Base-by-base conservation (phyloP, 768 basidiomycete genomes). In the Leucosporidium scottii region DNA sequence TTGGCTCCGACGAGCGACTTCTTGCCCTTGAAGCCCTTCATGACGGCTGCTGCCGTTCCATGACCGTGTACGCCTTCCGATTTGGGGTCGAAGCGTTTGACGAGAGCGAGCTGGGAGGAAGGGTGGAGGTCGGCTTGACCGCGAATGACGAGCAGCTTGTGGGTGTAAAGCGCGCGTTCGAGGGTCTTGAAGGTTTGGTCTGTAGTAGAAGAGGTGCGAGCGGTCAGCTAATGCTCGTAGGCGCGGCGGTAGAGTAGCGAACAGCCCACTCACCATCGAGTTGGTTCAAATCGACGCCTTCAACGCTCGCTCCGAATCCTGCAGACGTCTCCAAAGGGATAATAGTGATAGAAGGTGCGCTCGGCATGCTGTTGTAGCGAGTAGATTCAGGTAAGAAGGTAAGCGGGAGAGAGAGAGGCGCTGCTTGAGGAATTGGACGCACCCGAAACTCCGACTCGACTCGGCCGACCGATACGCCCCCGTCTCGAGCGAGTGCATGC, bases 211-310 rank as follows among this genome's bases (percentile, higher is more conserved):
- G 49, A 20, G 28, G 31, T 21, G 28, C 1, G 10, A 9, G 20
- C 8, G 49, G 27, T 57, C 18, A 57, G 28, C 56, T 44, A 44
- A 39, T 58, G 10, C 57, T 10, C 23, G 20, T 7, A 57, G 55
- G 23, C 6, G 49, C 49, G 6, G 20, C n/a, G 18, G 6, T 7
- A 50, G 49, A 20, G 18, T 17, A 50, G 49, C 18, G 5, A 34
- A 9, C 5, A 20, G 48, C 20, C 8, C 12, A 54, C 61, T 34
- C 36, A 54, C 61, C 31, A 17, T 25, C 25, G 25, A 63, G 44
- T 27, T 56, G 47, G 54, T 63, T 63, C 34, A 63, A 55, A 44
- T 63, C 62, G 44, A 63, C 44, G 17, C 62, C 62, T 8, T 47
- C 27, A 28, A 63, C 39, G 9, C 20, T 21, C 18, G 62, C 62